Evolutionary conservation across 2,329 filamentous ascomycete species (phyloP), one percentile per base, ranked within the genome.

Genomic region (Fonsecaea nubica): DNA sequence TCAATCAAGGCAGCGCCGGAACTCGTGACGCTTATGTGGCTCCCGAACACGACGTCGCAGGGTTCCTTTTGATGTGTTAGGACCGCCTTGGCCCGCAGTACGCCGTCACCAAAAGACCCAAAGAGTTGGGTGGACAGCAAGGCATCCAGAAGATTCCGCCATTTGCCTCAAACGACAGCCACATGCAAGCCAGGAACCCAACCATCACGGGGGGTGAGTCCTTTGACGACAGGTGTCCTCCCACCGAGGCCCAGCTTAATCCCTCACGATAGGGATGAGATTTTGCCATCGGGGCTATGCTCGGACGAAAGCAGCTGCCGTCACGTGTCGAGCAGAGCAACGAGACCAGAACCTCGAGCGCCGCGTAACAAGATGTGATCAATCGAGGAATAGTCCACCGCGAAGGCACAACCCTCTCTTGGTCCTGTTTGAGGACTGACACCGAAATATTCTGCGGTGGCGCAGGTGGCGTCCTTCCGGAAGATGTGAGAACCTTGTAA

Each of bases 241-340:
- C 4, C 8, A 12, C 25, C 18, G 21, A 50, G n/a, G 45, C 18
- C 25, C 18, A 21, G 8, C 21, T 50, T 50, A 50, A 50, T 50
- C 18, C 45, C 45, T 48, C 42, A 48, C 15, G 9, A 18, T 48
- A n/a, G 42, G n/a, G 10, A 15, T 4, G 10, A 12, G 6, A n/a
- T 25, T 50, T 50, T 10, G 18, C 45, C 45, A 50, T 50, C 13
- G 45, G 18, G 45, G 18, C 45, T 50, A 50, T 50, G 45, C 45
- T 25, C 18, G 12, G 18, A 50, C 10, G 45, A 10, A 50, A 50
- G 1, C 10, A 25, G 7, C 2, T 12, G 7, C 45, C 42, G 10
- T 50, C 8, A 50, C 45, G 18, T 50, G 45, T 50, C 10, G 45
- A 25, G 4, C 21, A 13, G 25, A 50, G 45, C 18, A 50, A 25